These are phyloP conservation scores for Neocucurbitaria cava DNA, from an alignment of 2,329 filamentous ascomycete genomes.

Conservation along the genomic window DNA sequence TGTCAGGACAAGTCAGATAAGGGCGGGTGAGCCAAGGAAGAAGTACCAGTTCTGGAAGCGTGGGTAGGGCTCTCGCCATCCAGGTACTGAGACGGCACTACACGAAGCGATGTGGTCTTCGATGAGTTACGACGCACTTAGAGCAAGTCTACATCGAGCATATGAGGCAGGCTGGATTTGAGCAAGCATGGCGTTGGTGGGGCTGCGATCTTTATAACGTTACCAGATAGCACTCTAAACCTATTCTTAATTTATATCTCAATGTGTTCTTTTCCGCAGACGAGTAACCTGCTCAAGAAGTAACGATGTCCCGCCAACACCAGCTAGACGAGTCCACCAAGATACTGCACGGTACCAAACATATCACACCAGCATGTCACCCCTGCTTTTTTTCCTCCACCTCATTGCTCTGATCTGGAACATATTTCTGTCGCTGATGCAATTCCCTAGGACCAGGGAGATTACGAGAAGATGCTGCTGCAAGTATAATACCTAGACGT, in stretches of 20 bases:
- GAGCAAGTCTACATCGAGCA: neutral
- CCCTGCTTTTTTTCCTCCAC: no score
- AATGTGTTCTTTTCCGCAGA: no score
- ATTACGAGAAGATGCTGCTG: no score
- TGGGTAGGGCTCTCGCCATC: slow-evolving; percentile 10
- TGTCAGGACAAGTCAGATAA: slow-evolving; percentile 5
- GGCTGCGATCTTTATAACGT: neutral
- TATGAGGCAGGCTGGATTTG: neutral
- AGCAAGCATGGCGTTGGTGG: slow-evolving; percentile 25
- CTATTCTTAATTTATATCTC: neutral
- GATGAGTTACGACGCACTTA: neutral
- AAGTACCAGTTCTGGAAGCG: slow-evolving; percentile 26
- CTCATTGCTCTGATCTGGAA: no score
- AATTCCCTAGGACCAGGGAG: no score
- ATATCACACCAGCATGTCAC: no score
- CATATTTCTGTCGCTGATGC: no score
- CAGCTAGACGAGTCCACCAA: no score
- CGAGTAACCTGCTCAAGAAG: no score
- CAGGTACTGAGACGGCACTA: neutral
- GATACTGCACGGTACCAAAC: no score
- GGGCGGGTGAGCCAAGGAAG: slow-evolving; percentile 13
- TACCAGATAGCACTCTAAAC: neutral
- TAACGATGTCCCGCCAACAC: no score
- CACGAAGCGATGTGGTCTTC: neutral
- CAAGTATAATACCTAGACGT: no score